A percentile compares a stretch with the other conserved stretches of the same genome.
Evolutionary conservation across 1,284 basidiomycete genomes (phyloP).

Genomic region (Waitea zeae): DNA sequence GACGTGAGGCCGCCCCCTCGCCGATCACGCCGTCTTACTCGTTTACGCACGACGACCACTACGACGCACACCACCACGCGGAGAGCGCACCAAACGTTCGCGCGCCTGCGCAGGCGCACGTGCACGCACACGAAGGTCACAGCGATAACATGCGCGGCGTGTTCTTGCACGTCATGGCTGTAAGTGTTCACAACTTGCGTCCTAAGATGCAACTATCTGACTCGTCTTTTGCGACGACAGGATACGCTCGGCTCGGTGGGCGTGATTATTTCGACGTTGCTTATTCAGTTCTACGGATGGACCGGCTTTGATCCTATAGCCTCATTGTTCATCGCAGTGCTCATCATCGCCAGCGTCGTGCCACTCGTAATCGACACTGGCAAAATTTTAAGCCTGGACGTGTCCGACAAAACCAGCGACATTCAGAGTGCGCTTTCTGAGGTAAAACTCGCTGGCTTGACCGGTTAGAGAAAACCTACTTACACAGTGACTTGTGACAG

Average conservation of each 20-base stretch:
- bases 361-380: slow-evolving; percentile 92
- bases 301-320: slow-evolving; percentile 99
- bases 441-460: slow-evolving; percentile 42
- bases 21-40: slow-evolving; percentile 42
- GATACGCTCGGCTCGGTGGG: slow-evolving; percentile 88
- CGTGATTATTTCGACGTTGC: slow-evolving; percentile 93
- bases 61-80: slow-evolving; percentile 30
- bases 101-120: slow-evolving; percentile 44
- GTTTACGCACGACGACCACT: slow-evolving; percentile 45
- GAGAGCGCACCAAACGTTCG: slow-evolving; percentile 30
- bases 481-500: slow-evolving; percentile 16
- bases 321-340: slow-evolving; percentile 86
- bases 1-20: no score
- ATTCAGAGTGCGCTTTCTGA: slow-evolving; percentile 65
- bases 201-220: no score
- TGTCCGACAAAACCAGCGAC: slow-evolving; percentile 48
- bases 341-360: slow-evolving; percentile 91
- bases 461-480: neutral
- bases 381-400: slow-evolving; percentile 74
- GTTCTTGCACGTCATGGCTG: slow-evolving; percentile 84
- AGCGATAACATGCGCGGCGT: slow-evolving; percentile 99
- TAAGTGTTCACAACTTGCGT: slow-evolving; percentile 18
- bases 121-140: slow-evolving; percentile 55
- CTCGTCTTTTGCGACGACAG: slow-evolving; percentile 18
- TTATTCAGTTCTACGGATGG: slow-evolving; percentile 98